Conservation (phyloP, 495 filamentous ascomycete species). For the Mytilinidion resinicola region DNA sequence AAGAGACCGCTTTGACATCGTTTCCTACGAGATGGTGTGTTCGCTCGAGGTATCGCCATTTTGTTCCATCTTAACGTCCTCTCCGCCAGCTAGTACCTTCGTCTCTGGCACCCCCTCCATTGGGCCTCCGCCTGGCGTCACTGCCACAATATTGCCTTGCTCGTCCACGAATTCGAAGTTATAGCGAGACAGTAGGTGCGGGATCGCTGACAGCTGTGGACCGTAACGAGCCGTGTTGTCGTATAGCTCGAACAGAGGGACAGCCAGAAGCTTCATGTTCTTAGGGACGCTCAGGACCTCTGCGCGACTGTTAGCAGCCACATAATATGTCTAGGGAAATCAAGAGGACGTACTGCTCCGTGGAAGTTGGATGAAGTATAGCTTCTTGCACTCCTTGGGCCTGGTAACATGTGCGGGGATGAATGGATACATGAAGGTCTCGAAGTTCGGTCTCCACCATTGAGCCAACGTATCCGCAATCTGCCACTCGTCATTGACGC, state of each 20-base stretch:
- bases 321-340: background rate
- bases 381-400: slow-evolving; percentile 98
- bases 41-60: slow-evolving; percentile 26
- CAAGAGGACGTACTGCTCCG: slow-evolving; percentile 64
- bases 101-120: slow-evolving; percentile 50
- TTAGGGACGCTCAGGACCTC: slow-evolving; percentile 97
- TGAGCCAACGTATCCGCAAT: slow-evolving; percentile 90
- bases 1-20: background rate
- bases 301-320: slow-evolving; percentile 34
- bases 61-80: slow-evolving; percentile 45
- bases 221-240: slow-evolving; percentile 94
- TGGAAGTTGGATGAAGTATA: slow-evolving; percentile 92
- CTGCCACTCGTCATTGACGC: slow-evolving; percentile 84
- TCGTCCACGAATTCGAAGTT: slow-evolving; percentile 99
- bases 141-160: slow-evolving; percentile 76
- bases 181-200: slow-evolving; percentile 85
- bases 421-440: slow-evolving; percentile 99
- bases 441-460: slow-evolving; percentile 98
- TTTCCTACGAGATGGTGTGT: slow-evolving; percentile 11
- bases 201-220: slow-evolving; percentile 91
- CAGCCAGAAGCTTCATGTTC: slow-evolving; percentile 98
- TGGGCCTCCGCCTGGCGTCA: slow-evolving; percentile 66
- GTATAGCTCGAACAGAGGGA: slow-evolving; percentile 94
- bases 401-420: slow-evolving; percentile 90
- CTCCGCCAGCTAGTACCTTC: slow-evolving; percentile 71